phyloP scores from a whole-genome alignment of 257 asterid species.

The Orobanche coerulescens region DNA sequence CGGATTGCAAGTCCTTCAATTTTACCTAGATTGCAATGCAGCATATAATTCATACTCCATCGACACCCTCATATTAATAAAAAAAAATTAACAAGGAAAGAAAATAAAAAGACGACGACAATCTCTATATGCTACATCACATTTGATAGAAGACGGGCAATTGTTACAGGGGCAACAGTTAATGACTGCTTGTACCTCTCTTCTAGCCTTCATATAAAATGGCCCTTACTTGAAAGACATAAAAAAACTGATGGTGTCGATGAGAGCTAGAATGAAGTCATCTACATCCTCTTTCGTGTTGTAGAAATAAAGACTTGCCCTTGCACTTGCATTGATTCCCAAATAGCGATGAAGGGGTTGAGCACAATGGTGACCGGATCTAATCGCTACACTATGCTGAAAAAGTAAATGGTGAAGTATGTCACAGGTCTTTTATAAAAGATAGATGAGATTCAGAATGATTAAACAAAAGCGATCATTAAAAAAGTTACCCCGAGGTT shows the following conservation, averaged over 20 bases:
- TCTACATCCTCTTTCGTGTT: slow-evolving; percentile 91
- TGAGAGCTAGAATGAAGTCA: slow-evolving; percentile 54
- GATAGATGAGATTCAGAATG: not conserved
- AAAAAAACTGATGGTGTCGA: slow-evolving; percentile 60
- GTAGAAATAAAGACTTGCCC: slow-evolving; percentile 90
- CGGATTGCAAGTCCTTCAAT: not conserved
- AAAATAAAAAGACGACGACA: not conserved
- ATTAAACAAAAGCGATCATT: not conserved
- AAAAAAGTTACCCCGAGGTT: not conserved
- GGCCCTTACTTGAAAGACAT: slow-evolving; percentile 45
- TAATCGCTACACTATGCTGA: slow-evolving; percentile 83
- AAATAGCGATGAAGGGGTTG: slow-evolving; percentile 80
- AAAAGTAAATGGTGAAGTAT: not conserved
- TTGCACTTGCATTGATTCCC: slow-evolving; percentile 78
- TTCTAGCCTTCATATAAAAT: not conserved
- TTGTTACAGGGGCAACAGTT: not conserved
- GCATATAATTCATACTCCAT: not conserved
- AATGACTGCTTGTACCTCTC: not conserved
- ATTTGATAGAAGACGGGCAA: not conserved
- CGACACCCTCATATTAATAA: not conserved
- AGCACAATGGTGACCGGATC: slow-evolving; percentile 97
- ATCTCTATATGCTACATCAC: not conserved
- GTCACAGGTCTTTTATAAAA: not conserved
- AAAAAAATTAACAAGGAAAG: not conserved
- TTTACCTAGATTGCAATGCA: not conserved